Evolutionary conservation across 1,284 basidiomycete genomes (phyloP).

Genomic region (Melampsora occidentalis): DNA sequence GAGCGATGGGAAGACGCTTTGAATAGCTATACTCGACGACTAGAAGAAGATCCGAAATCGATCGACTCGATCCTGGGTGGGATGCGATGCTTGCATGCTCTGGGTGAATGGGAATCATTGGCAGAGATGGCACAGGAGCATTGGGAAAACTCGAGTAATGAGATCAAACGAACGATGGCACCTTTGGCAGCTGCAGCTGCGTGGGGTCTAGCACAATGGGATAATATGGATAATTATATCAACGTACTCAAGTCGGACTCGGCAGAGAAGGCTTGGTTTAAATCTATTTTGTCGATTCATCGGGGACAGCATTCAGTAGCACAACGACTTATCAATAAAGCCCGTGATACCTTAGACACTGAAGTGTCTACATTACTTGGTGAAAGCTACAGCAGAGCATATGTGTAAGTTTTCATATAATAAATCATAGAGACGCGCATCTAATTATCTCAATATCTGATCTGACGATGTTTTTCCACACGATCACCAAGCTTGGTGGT

Average conservation of each 20-base stretch:
- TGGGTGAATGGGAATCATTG: slow-evolving; percentile 96
- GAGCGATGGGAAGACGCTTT: slow-evolving; percentile 91
- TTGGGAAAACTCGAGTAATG: slow-evolving; percentile 74
- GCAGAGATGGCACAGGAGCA: slow-evolving; percentile 81
- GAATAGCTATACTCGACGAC: slow-evolving; percentile 38
- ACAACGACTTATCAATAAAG: slow-evolving; percentile 82
- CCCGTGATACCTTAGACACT: slow-evolving; percentile 88
- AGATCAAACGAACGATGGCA: slow-evolving; percentile 86
- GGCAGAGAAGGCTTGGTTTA: slow-evolving; percentile 91
- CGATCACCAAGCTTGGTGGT: slow-evolving; percentile 72
- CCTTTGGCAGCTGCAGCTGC: slow-evolving; percentile 95
- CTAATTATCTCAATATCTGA: not conserved
- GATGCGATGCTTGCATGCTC: slow-evolving; percentile 93
- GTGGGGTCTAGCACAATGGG: slow-evolving; percentile 96
- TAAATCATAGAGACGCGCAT: not conserved
- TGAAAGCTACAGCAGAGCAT: slow-evolving; percentile 93
- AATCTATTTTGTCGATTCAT: slow-evolving; percentile 91
- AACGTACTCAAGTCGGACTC: slow-evolving; percentile 89
- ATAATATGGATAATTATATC: slow-evolving; percentile 97
- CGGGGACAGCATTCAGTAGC: slow-evolving; percentile 93
- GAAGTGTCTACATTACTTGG: slow-evolving; percentile 89
- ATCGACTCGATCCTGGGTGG: slow-evolving; percentile 66
- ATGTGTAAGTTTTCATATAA: slow-evolving; percentile 65
- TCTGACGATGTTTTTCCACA: not conserved
- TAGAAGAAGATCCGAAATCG: slow-evolving; percentile 41